Percentiles rank a stretch among this genome's conserved stretches.
phyloP scores from a whole-genome alignment of 2,329 filamentous ascomycete genomes.

The Aspergillus eucalypticola region DNA sequence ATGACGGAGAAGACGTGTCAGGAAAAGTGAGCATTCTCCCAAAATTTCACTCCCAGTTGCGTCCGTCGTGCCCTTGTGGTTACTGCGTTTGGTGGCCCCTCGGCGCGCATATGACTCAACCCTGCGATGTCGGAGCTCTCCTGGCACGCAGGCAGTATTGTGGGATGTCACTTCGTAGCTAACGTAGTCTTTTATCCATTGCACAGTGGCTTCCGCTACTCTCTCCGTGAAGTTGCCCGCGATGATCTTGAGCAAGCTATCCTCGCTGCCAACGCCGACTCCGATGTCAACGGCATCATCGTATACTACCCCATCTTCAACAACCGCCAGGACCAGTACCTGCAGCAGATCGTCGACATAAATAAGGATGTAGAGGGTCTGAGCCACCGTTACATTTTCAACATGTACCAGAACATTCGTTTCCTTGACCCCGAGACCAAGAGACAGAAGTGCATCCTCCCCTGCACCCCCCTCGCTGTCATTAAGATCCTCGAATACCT shows the following conservation, averaged over 20 bases:
- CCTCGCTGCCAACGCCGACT: slow-evolving; percentile 78
- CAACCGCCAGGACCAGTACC: slow-evolving; percentile 85
- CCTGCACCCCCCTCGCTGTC: slow-evolving; percentile 91
- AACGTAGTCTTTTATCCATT: slow-evolving; percentile 15
- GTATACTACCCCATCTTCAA: slow-evolving; percentile 99
- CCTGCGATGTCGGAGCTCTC: slow-evolving; percentile 19
- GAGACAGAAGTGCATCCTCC: slow-evolving; percentile 86
- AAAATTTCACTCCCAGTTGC: slow-evolving; percentile 6
- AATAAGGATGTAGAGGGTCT: slow-evolving; percentile 95
- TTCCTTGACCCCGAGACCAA: slow-evolving; percentile 71
- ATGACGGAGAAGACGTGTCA: slow-evolving; percentile 96
- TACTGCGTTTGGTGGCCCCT: neutral
- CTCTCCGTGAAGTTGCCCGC: slow-evolving; percentile 78
- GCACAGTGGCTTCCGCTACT: slow-evolving; percentile 83
- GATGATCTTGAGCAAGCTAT: slow-evolving; percentile 89
- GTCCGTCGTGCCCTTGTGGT: slow-evolving; percentile 12
- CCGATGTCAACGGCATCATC: slow-evolving; percentile 80
- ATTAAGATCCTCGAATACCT: slow-evolving; percentile 97
- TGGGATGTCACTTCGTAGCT: slow-evolving; percentile 20
- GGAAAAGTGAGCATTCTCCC: slow-evolving; percentile 73
- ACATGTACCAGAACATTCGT: slow-evolving; percentile 99
- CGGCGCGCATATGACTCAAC: slow-evolving; percentile 1
- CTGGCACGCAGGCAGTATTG: neutral
- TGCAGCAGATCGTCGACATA: slow-evolving; percentile 89
- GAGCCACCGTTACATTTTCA: slow-evolving; percentile 91